A percentile compares a stretch with the other conserved stretches of the same genome.
Conservation (phyloP, 2,329 filamentous ascomycete species). For the Hymenoscyphus repandus region DNA sequence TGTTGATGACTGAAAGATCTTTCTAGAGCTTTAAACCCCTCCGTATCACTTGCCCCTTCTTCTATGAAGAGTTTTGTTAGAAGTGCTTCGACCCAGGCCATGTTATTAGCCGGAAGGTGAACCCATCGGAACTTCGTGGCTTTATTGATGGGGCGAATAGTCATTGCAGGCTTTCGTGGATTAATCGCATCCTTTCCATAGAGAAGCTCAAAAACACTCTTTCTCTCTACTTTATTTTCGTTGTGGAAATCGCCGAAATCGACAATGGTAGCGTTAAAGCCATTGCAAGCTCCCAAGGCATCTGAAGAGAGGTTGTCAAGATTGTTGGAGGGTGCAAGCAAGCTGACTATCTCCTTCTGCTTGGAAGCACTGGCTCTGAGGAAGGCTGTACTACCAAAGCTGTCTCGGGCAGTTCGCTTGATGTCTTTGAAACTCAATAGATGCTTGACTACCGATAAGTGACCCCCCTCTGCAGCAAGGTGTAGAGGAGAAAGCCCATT, state of each 20-base stretch:
- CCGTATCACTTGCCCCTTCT: conserved; percentile 23
- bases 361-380: conserved; percentile 22
- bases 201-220: conserved; percentile 20
- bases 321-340: conserved; percentile 23
- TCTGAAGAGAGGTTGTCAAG: conserved; percentile 21
- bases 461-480: conserved; percentile 22
- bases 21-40: conserved; percentile 26
- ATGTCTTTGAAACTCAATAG: conserved; percentile 17
- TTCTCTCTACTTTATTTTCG: conserved; percentile 18
- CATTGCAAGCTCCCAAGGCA: conserved; percentile 24
- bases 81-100: conserved; percentile 26
- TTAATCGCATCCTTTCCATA: conserved; percentile 23
- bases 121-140: conserved; percentile 25
- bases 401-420: conserved; percentile 20
- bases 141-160: conserved; percentile 20
- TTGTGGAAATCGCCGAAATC: conserved; percentile 25
- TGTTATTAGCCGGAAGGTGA: conserved; percentile 27
- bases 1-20: conserved; percentile 25
- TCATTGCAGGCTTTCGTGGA: conserved; percentile 19
- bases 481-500: conserved; percentile 24
- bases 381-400: conserved; percentile 25
- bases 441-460: conserved; percentile 18
- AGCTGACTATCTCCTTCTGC: conserved; percentile 21
- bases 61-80: conserved; percentile 26
- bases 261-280: conserved; percentile 24